Conservation (phyloP, 441 rosid species). For the Raphanus hybrid region DNA sequence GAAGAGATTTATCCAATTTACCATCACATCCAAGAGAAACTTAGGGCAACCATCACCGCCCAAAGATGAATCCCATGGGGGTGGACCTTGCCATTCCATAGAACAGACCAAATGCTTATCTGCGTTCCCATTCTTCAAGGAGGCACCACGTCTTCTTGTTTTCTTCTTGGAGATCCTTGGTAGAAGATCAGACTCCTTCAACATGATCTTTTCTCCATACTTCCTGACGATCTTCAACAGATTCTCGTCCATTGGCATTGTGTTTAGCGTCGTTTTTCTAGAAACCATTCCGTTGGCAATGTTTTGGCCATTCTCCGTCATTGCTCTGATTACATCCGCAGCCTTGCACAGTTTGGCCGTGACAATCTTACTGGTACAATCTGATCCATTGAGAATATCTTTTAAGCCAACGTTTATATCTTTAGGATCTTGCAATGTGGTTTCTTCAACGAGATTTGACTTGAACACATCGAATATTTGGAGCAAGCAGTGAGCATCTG, state of each 20-base stretch:
- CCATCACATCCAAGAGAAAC: conserved; percentile 96
- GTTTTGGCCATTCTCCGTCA: conserved; percentile 51
- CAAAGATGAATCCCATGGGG: conserved; percentile 78
- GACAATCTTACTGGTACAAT: conserved; percentile 42
- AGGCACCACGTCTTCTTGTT: conserved; percentile 49
- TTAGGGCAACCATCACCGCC: conserved; percentile 92
- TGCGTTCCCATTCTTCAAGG: conserved; percentile 41
- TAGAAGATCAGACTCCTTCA: conserved; percentile 71
- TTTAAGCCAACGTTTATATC: conserved; percentile 61
- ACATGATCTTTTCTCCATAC: conserved; percentile 68
- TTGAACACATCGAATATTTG: conserved; percentile 62
- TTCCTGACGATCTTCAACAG: conserved; percentile 63
- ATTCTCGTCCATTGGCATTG: conserved; percentile 72
- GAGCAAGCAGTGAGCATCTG: conserved; percentile 89
- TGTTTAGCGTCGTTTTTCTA: conserved; percentile 47
- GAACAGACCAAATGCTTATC: conserved; percentile 46
- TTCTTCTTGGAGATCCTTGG: conserved; percentile 69
- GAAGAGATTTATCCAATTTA: conserved; percentile 33
- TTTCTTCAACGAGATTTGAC: conserved; percentile 52
- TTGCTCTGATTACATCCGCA: conserved; percentile 58
- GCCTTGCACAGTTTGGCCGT: conserved; percentile 56
- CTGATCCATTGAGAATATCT: conserved; percentile 54
- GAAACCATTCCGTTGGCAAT: conserved; percentile 48
- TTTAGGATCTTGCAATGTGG: conserved; percentile 35
- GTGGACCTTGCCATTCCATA: conserved; percentile 72